Percentiles rank a stretch among this genome's conserved stretches.
phyloP scores from a whole-genome alignment of 495 filamentous ascomycete genomes.

The Friedmanniomyces simplex region DNA sequence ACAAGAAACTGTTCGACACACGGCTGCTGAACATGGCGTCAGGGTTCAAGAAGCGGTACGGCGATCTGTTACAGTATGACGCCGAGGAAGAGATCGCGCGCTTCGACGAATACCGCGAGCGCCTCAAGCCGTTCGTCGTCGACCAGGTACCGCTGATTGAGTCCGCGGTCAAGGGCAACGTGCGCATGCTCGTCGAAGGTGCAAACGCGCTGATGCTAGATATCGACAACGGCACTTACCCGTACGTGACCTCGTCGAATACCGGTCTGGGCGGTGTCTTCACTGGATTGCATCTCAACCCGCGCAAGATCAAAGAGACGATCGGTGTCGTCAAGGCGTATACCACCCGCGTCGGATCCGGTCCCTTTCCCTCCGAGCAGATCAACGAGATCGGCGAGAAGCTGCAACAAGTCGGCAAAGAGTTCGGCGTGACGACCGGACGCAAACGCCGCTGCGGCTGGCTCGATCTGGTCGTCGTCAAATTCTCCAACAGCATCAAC shows the following conservation, averaged over 20 bases:
- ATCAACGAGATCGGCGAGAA: constrained; percentile 54
- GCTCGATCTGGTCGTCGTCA: constrained; percentile 80
- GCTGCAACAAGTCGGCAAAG: constrained; percentile 51
- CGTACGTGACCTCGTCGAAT: constrained; percentile 64
- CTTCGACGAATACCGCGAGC: constrained; percentile 58
- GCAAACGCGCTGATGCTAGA: constrained; percentile 82
- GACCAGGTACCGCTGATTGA: constrained; percentile 55
- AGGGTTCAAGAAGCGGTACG: constrained; percentile 63
- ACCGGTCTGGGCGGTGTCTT: constrained; percentile 56
- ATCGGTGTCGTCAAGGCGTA: constrained; percentile 85
- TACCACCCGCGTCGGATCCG: constrained; percentile 56
- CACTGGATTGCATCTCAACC: constrained; percentile 53
- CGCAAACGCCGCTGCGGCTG: constrained; percentile 76
- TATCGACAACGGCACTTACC: constrained; percentile 68
- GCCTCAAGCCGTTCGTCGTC: constrained; percentile 57
- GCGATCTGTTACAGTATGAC: constrained; percentile 62
- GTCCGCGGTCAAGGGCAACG: constrained; percentile 45
- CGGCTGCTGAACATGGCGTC: constrained; percentile 56
- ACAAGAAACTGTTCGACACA: constrained; percentile 60
- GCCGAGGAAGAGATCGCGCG: constrained; percentile 68
- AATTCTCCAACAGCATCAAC: constrained; percentile 46
- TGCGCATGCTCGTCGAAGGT: constrained; percentile 70
- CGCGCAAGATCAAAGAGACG: constrained; percentile 46
- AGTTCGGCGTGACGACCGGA: constrained; percentile 78
- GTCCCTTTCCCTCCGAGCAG: constrained; percentile 79